Evolutionary conservation across 2,329 filamentous ascomycete genomes (phyloP).

Genomic region (Aaosphaeria pasadenensis): DNA sequence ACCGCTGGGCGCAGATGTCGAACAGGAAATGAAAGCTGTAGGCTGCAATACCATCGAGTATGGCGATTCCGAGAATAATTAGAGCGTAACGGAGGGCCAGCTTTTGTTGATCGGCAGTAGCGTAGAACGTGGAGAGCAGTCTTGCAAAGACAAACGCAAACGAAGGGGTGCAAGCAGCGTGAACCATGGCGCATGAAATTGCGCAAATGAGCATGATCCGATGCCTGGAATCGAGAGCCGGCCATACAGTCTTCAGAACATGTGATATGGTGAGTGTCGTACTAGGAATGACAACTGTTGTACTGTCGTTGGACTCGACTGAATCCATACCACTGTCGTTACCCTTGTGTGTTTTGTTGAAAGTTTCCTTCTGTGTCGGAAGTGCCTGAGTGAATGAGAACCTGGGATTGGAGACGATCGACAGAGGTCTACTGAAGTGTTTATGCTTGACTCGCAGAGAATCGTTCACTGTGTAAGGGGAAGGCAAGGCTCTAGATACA

Average conservation of each 20-base stretch:
- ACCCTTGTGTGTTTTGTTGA: no score
- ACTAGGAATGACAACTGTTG: neutral
- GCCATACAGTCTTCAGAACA: conserved; percentile 71
- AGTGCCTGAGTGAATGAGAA: neutral
- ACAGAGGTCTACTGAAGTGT: neutral
- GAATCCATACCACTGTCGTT: neutral
- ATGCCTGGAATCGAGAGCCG: conserved; percentile 53
- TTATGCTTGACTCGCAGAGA: neutral
- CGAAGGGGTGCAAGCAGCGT: conserved; percentile 65
- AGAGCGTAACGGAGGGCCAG: conserved; percentile 66
- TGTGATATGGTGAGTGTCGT: conserved; percentile 38
- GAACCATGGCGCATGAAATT: conserved; percentile 59
- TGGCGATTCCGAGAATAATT: conserved; percentile 64
- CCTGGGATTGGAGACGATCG: neutral
- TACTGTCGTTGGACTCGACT: neutral
- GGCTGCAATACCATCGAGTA: conserved; percentile 62
- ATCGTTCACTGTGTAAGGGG: neutral
- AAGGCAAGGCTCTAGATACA: neutral
- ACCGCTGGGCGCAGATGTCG: conserved; percentile 69
- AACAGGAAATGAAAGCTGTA: conserved; percentile 69
- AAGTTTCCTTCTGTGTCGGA: neutral
- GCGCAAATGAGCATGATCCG: conserved; percentile 58
- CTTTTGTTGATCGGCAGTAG: conserved; percentile 46
- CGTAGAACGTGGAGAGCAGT: conserved; percentile 68
- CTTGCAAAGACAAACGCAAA: conserved; percentile 77